Evolutionary conservation across 352 stramenopile species (phyloP), one percentile per base, ranked within the genome.

Genomic region (Aphanomyces invadans): DNA sequence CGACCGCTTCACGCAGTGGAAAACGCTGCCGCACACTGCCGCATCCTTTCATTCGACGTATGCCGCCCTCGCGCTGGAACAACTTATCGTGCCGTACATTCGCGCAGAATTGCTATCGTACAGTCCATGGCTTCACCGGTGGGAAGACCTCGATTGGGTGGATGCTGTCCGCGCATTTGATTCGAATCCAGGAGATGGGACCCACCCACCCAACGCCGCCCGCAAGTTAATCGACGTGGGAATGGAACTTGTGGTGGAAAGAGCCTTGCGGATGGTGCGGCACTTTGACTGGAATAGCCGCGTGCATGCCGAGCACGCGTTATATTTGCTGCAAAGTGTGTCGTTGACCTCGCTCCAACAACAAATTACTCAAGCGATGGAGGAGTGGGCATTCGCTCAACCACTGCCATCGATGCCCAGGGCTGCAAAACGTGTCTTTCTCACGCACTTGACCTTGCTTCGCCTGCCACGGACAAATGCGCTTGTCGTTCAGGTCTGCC

Each of bases 11-110:
- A 12, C 12, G 5, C 38, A 42, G 28, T 67, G 60, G 60, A 57
- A 67, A 28, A 21, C 55, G 9, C 21, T 15, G 4, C 49, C 49
- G 49, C 19, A 32, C 36, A 42, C 36, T 29, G 31, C 23, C n/a
- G 60, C 28, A 4, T 57, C 54, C 42, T 67, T 59, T n/a, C 23
- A 59, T 19, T 26, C 60, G 1, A 48, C 49, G 29, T 67, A 67
- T 28, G 60, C 38, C 5, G 60, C 26, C 25, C 21, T 67, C 11
- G 60, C 60, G 17, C 33, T 67, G 2, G 42, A 21, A n/a, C 60
- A 67, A 17, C 60, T 67, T 28, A 26, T 67, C 3, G 39, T 36
- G 25, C 60, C 60, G 3, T 67, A 51, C 26, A 33, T 67, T 23
- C 60, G 60, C 46, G 46, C 36, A 10, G 60, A 67, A 3, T 29